Percentiles rank a stretch among this genome's conserved stretches.
Conservation (phyloP, 1,139 yeast species). For the Hyphopichia burtonii region DNA sequence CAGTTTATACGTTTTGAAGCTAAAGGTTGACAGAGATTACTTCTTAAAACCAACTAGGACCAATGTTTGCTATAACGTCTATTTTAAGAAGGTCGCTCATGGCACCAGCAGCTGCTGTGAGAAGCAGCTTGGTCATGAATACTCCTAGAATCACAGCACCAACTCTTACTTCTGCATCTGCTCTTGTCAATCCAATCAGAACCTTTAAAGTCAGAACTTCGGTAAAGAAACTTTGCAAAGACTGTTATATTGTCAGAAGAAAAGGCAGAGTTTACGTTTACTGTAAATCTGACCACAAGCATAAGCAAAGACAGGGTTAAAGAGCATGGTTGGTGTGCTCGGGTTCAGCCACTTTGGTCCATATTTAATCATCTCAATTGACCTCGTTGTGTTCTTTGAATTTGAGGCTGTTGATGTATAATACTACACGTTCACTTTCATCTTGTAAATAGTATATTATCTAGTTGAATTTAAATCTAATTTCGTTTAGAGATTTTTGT, state of each 20-base stretch:
- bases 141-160: constrained; percentile 16
- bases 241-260: constrained; percentile 90
- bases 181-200: constrained; percentile 15
- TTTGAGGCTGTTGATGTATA: too few species aligned
- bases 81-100: constrained; percentile 14
- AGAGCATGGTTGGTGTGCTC: background rate
- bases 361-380: background rate
- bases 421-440: too few species aligned
- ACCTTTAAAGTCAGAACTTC: constrained; percentile 59
- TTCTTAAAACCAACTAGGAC: background rate
- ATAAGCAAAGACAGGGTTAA: constrained; percentile 95
- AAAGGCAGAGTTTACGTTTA: constrained; percentile 92
- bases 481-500: too few species aligned
- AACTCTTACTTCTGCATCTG: constrained; percentile 4
- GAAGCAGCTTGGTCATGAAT: constrained; percentile 14
- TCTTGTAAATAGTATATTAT: too few species aligned
- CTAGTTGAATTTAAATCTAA: too few species aligned
- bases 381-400: too few species aligned
- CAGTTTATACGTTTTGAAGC: too few species aligned
- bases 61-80: constrained; percentile 19
- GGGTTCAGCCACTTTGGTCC: background rate
- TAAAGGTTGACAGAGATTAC: too few species aligned
- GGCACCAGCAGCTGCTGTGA: constrained; percentile 10
- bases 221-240: constrained; percentile 87
- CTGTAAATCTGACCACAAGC: constrained; percentile 90